Conservation (phyloP, 805 yeast genomes). For the Kodamaea fukazawae region DNA sequence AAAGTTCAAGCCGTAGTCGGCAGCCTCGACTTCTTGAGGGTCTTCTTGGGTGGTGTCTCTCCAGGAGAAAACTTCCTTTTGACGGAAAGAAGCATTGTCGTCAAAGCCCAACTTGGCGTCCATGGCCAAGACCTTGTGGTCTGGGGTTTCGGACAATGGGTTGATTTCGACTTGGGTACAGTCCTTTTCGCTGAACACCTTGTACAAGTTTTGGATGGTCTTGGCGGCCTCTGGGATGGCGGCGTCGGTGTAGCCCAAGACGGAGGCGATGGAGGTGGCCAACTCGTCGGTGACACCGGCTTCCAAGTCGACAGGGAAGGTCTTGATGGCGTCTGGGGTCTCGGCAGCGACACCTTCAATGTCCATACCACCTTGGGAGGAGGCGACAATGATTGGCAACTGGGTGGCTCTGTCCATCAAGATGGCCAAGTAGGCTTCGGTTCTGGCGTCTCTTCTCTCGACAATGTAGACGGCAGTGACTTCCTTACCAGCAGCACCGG, state of each 20-base stretch:
- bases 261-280: constrained; percentile 74
- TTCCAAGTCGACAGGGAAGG: constrained; percentile 74
- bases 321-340: constrained; percentile 88
- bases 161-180: constrained; percentile 98
- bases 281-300: constrained; percentile 75
- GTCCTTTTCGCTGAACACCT: constrained; percentile 86
- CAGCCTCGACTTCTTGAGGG: constrained; percentile 92
- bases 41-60: constrained; percentile 98
- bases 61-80: constrained; percentile 91
- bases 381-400: constrained; percentile 90
- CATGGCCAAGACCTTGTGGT: constrained; percentile 91
- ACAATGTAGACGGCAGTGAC: constrained; percentile 96
- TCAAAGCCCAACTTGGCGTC: constrained; percentile 99
- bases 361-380: constrained; percentile 99
- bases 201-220: constrained; percentile 80
- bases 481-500: constrained; percentile 95
- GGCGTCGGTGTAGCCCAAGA: constrained; percentile 74
- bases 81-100: constrained; percentile 94
- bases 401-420: constrained; percentile 91
- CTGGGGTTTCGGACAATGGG: constrained; percentile 92
- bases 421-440: constrained; percentile 94
- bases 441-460: constrained; percentile 88
- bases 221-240: constrained; percentile 86
- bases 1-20: constrained; percentile 87
- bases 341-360: constrained; percentile 96